Evolutionary conservation across 495 filamentous ascomycete genomes (phyloP).

Genomic region (Penicillium goetzii): DNA sequence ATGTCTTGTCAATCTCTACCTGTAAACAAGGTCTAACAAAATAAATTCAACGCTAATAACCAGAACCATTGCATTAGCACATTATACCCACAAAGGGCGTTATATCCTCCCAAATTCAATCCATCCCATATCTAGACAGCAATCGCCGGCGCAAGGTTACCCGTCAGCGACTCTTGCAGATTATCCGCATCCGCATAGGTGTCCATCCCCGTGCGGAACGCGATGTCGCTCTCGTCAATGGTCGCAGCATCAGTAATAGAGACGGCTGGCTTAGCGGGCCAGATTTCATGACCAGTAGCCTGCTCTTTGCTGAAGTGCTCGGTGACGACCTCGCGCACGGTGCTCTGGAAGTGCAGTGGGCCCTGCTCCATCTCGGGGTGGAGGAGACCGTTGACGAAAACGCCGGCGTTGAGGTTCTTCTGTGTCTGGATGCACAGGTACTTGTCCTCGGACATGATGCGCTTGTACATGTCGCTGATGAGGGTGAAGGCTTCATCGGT

Average conservation of each 20-base stretch:
- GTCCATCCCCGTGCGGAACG: slow-evolving; percentile 13
- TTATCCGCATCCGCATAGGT: slow-evolving; percentile 12
- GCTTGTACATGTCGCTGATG: slow-evolving; percentile 51
- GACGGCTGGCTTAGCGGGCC: slow-evolving; percentile 39
- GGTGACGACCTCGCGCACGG: slow-evolving; percentile 43
- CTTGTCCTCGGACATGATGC: slow-evolving; percentile 53
- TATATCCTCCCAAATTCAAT: neutral
- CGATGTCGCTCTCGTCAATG: neutral
- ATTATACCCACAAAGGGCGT: neutral
- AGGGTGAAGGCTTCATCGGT: slow-evolving; percentile 48
- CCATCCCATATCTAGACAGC: slow-evolving; percentile 13
- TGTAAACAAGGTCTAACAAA: neutral
- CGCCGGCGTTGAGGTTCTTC: slow-evolving; percentile 52
- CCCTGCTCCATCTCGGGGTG: slow-evolving; percentile 52
- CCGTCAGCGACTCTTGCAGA: slow-evolving; percentile 13
- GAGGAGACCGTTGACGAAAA: slow-evolving; percentile 53
- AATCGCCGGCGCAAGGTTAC: slow-evolving; percentile 16
- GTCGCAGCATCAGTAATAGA: neutral
- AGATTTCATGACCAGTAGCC: slow-evolving; percentile 40
- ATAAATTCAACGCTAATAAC: neutral
- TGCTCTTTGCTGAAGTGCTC: slow-evolving; percentile 43
- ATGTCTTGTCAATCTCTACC: neutral
- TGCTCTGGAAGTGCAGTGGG: slow-evolving; percentile 52
- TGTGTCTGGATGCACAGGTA: slow-evolving; percentile 49
- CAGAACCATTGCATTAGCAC: neutral